Conservation (phyloP, 345 rosid species). For the Eucalyptus rudis region DNA sequence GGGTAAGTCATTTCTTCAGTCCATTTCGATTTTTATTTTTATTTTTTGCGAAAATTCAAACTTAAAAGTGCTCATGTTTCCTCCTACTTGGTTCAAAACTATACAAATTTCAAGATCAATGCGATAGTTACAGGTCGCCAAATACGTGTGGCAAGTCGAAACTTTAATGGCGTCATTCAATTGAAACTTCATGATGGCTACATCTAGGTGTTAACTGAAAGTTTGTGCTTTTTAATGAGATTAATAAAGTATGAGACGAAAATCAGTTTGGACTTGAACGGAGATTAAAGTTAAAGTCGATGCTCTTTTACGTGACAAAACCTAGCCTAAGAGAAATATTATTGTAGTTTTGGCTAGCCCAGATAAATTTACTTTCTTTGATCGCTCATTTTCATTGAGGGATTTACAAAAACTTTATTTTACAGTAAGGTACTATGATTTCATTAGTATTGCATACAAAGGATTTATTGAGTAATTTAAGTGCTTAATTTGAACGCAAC, state of each 20-base stretch:
- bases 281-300: neutral
- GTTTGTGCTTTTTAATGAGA: too few relatives aligned
- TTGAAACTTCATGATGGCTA: too few relatives aligned
- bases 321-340: neutral
- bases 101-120: too few relatives aligned
- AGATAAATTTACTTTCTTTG: neutral
- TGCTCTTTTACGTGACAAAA: neutral
- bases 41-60: too few relatives aligned
- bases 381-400: neutral
- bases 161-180: neutral
- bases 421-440: neutral
- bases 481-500: neutral
- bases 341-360: neutral
- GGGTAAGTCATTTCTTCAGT: neutral
- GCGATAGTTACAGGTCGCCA: neutral
- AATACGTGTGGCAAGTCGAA: rapidly evolving
- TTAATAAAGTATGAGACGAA: rapidly evolving
- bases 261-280: rapidly evolving
- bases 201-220: rapidly evolving
- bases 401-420: too few relatives aligned
- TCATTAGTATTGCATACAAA: neutral
- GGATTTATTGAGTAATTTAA: neutral
- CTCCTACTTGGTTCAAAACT: neutral
- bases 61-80: neutral
- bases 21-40: too few relatives aligned